Base-by-base conservation (phyloP, 1,284 basidiomycete genomes). In the Papiliotrema flavescens region DNA sequence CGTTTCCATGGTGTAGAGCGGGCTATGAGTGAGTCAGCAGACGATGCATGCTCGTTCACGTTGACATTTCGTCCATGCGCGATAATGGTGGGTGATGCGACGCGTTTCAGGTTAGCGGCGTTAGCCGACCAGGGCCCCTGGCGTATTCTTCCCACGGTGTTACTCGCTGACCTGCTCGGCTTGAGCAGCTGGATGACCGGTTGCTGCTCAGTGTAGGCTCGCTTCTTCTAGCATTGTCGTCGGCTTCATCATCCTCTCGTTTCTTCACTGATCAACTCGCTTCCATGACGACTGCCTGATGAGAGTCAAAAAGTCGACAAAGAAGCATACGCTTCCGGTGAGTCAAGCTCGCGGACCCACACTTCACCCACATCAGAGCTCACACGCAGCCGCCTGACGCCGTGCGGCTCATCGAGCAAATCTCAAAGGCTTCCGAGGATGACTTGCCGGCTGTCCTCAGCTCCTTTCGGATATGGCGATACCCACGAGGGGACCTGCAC, bases 401-500 rank as follows among this genome's bases (percentile, higher is more conserved):
- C 35, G 56, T 60, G 24, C 60, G 58, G n/a, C 62, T 71, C 59
- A 64, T 73, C 44, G 59, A 68, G 36, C 53, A 49, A 13, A 58
- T 74, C 50, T 57, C 52, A 15, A 55, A 46, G 20, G 59, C 69
- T 13, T 43, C 60, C 19, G 64, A 71, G 5, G 48, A 60, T 4
- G 66, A 68, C 17, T 62, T 75, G 19, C 57, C 59, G 39, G 15
- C 23, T 4, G 49, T 63, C 15, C 59, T 71, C 19, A 49, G 53
- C 5, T 39, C 49, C 11, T 57, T 74, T 35, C 55, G 62, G 15
- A 47, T 58, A 17, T 99, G 96, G 96, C 87, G 84, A 76, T 98
- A 91, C 88, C 91, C 94, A 26, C 84, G 96, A 61, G 95, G 93
- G 55, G 96, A 99, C 80, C 83, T 99, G 56, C 92, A 97, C 78